Evolutionary conservation across 2,329 filamentous ascomycete genomes (phyloP), one percentile per base, ranked within the genome.

Genomic region (Sarocladium strictum): DNA sequence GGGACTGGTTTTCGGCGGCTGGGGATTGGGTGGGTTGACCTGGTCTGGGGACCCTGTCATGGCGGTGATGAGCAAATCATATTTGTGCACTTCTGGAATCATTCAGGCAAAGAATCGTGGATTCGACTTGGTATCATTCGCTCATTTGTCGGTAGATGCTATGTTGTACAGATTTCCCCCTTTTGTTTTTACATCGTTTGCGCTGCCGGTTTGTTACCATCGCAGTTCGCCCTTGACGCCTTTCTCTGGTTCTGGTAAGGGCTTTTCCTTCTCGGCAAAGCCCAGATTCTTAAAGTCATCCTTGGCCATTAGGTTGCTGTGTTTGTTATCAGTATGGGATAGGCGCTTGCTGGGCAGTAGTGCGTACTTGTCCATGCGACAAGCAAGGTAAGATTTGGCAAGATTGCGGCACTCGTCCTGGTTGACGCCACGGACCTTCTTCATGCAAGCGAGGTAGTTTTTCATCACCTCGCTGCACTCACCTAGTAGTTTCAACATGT

Each of bases 211-310:
- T 33, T 43, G 26, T 56, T 63, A 72, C 70, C 69, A 71, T 35
- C 61, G 62, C 47, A 72, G 58, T 56, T 72, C 68, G 47, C 69
- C 71, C 59, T 71, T 72, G 56, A 65, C 63, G 43, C 63, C 64
- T 53, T 65, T 69, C 61, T 70, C 65, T 17, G 67, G 60, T 45
- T 64, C 59, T 35, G 26, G 60, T 47, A 64, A 58, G 21, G 26
- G 10, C 53, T 57, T 61, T 27, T 59, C 55, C 54, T 61, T 57
- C 47, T 67, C 64, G 45, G 76, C 63, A 62, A 96, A 94, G 0
- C 94, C 94, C 38, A 99, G 76, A 66, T 99, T 99, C 70, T 89
- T 90, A 71, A 97, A 94, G 57, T 96, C 89, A 66, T 99, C 94
- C 62, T 83, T 90, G 7, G 92, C 92, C 94, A 99, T 99, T 29